Conservation (phyloP, 2,329 filamentous ascomycete genomes). For the Emergomyces orientalis region DNA sequence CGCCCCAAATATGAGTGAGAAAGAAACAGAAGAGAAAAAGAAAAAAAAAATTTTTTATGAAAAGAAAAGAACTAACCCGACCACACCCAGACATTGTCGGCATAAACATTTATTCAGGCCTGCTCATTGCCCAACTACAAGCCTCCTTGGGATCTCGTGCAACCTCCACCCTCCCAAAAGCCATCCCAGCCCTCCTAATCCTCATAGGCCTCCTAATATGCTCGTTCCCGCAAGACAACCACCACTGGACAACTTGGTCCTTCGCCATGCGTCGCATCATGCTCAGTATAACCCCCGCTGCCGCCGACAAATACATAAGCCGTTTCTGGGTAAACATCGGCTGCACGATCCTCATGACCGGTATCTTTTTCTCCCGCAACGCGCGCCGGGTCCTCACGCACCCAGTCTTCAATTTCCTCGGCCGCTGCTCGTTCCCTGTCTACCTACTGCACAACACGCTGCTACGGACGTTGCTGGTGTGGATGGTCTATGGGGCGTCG, state of each 20-base stretch:
- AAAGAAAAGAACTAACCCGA: not conserved
- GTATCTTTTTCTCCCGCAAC: constrained; percentile 19
- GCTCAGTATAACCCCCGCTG: constrained; percentile 13
- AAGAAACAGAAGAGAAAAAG: not conserved
- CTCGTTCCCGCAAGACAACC: constrained; percentile 21
- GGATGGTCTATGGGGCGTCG: constrained; percentile 18
- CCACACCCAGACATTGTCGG: constrained; percentile 16
- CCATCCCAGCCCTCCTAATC: constrained; percentile 16
- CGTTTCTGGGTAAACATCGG: constrained; percentile 21
- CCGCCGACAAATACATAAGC: constrained; percentile 13
- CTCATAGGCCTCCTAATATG: constrained; percentile 18
- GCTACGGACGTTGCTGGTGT: constrained; percentile 19
- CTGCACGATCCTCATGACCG: constrained; percentile 16
- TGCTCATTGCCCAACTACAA: constrained; percentile 22
- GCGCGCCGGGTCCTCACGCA: constrained; percentile 15
- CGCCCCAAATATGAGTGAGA: no score
- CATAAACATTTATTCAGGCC: constrained; percentile 21
- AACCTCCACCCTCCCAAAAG: constrained; percentile 16
- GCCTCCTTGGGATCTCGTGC: constrained; percentile 15
- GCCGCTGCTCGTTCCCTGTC: constrained; percentile 21
- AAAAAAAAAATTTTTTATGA: not conserved
- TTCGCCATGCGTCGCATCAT: constrained; percentile 13
- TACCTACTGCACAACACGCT: constrained; percentile 23
- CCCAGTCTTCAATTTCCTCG: constrained; percentile 21
- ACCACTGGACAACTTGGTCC: constrained; percentile 20